Evolutionary conservation across 805 yeast genomes (phyloP).

Genomic region (Scheffersomyces lignosus): DNA sequence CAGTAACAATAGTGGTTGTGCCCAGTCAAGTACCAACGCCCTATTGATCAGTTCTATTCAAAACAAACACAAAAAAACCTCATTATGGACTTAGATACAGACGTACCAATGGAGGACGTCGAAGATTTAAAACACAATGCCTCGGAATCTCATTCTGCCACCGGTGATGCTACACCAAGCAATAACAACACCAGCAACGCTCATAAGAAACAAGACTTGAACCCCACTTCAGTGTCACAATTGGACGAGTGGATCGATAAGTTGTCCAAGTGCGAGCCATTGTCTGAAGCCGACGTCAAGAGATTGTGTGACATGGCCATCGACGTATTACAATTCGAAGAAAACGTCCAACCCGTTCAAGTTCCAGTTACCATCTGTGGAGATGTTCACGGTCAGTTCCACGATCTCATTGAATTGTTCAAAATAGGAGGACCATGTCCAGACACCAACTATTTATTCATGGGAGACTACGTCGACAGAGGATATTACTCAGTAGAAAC

Average conservation of each 20-base stretch:
- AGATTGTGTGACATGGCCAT: constrained; percentile 86
- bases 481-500: constrained; percentile 92
- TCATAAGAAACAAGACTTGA: constrained; percentile 33
- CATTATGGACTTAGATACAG: constrained; percentile 75
- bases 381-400: constrained; percentile 95
- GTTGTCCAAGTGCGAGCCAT: constrained; percentile 74
- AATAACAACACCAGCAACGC: constrained; percentile 19
- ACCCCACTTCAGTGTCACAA: constrained; percentile 52
- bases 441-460: constrained; percentile 47
- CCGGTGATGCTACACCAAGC: constrained; percentile 16
- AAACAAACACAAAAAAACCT: not conserved
- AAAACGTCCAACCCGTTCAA: constrained; percentile 91
- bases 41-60: not conserved
- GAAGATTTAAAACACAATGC: constrained; percentile 40
- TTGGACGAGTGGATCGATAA: constrained; percentile 88
- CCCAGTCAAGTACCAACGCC: no score
- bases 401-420: constrained; percentile 89
- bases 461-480: constrained; percentile 82
- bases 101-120: constrained; percentile 84
- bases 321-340: constrained; percentile 87
- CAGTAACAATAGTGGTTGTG: no score
- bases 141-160: constrained; percentile 5
- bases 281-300: constrained; percentile 77
- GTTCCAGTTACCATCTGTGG: constrained; percentile 98
- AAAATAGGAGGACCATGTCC: constrained; percentile 75